Base-by-base conservation (phyloP, 2,329 filamentous ascomycete genomes). In the Periglandula ipomoeae region DNA sequence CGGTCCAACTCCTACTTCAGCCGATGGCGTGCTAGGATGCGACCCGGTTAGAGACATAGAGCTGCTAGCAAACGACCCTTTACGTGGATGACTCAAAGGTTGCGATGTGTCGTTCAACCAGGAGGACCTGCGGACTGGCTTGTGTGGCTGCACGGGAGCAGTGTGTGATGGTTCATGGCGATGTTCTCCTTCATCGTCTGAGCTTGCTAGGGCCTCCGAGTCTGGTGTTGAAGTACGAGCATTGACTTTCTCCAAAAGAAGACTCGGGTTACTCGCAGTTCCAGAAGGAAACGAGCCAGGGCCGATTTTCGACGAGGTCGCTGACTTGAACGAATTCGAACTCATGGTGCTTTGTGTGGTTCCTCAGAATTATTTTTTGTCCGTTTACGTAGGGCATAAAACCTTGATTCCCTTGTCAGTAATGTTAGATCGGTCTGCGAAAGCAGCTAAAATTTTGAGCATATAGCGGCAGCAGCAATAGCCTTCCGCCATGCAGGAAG, bases 131-230 rank as follows among this genome's bases (percentile, higher is more conserved):
- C 87, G 81, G 23, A 76, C 77, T 42, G 85, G 79, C 58, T 83
- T 87, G 44, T 69, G 75, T 44, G 70, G 76, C 57, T 71, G 78
- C 48, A 30, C 37, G 20, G 49, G 26, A 11, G 52, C 40, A 58
- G 67, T 69, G 58, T 74, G 73, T 54, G 68, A 68, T 59, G 62
- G 65, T 50, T 76, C 78, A 56, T 79, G 74, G 56, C 78, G 75
- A 61, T 81, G 75, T 52, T 95, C 86, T 50, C 73, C 77, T 66
- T 98, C 93, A 65, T 97, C 93, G 65, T 97, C 93, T 11, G 90
- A 96, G 56, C 91, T 97, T 46, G 86, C 89, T 51, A 97, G 72
- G 46, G 88, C 91, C 64, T 97, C 91, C 3, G 90, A 96, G 63
- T 97, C 93, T 20, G 91, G 91, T 1, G 91, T 96, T 7, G 89